These are phyloP conservation scores for Elymus sibiricus DNA, from an alignment of 176 grass and related monocot genomes.

Conservation along the genomic window DNA sequence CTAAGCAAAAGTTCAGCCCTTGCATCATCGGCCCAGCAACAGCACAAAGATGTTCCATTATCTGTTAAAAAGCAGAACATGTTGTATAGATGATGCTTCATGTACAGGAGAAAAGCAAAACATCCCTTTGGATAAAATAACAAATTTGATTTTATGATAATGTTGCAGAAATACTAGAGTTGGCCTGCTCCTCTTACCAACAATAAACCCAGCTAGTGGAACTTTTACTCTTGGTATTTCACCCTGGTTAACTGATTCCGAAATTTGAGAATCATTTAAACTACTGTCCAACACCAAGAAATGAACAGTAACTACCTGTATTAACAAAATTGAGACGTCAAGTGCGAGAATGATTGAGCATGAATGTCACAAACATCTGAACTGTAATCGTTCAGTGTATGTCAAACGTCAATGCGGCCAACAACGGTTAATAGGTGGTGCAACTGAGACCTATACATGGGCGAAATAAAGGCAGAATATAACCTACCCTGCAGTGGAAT, in stretches of 20 bases:
- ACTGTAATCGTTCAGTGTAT: neutral
- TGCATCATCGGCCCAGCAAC: constrained; percentile 75
- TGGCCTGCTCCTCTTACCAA: constrained; percentile 56
- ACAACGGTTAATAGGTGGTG: neutral
- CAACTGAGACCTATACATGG: constrained; percentile 20
- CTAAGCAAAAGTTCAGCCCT: constrained; percentile 68
- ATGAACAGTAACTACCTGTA: constrained; percentile 61
- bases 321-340: neutral
- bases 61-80: constrained; percentile 48
- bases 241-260: constrained; percentile 12
- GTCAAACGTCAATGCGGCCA: neutral
- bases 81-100: neutral
- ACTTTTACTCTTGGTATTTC: constrained; percentile 50
- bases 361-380: neutral
- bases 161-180: neutral
- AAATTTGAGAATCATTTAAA: constrained; percentile 11
- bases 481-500: constrained; percentile 70
- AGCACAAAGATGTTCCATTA: constrained; percentile 80
- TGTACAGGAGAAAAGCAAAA: constrained; percentile 1
- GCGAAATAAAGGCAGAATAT: constrained; percentile 25
- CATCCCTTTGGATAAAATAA: neutral
- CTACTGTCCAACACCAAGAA: constrained; percentile 57
- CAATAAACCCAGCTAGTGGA: constrained; percentile 62
- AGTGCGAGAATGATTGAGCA: neutral
- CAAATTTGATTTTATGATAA: neutral